Evolutionary conservation across 306 rosid species (phyloP).

Genomic region (Trichosanthes cucumerina): DNA sequence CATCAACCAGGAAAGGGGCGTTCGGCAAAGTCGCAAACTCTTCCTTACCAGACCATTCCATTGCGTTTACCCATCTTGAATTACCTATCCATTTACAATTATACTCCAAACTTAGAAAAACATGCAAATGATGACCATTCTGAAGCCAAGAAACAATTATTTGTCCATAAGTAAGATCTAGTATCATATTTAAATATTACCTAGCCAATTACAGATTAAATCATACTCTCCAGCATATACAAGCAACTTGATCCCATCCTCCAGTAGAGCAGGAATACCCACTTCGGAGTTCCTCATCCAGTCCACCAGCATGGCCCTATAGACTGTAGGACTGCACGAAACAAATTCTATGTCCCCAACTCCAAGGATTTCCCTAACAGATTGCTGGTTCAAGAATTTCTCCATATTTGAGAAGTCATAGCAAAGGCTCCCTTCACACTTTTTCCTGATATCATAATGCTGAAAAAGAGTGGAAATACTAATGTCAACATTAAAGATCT

Average conservation of each 20-base stretch:
- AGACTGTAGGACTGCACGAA: constrained; percentile 81
- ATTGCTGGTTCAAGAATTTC: constrained; percentile 58
- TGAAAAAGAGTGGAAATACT: constrained; percentile 22
- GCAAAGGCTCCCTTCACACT: constrained; percentile 83
- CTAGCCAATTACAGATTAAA: constrained; percentile 99
- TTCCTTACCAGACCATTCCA: constrained; percentile 94
- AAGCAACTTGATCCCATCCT: constrained; percentile 80
- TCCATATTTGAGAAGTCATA: constrained; percentile 94
- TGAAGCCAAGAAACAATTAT: neutral
- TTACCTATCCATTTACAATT: constrained; percentile 51
- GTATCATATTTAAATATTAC: constrained; percentile 22
- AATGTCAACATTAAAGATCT: neutral
- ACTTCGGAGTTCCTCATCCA: constrained; percentile 97
- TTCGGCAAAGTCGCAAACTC: constrained; percentile 58
- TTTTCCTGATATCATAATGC: constrained; percentile 91
- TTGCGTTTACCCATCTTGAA: constrained; percentile 95
- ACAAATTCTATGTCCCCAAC: constrained; percentile 79
- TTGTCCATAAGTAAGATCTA: neutral
- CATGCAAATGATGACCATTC: neutral
- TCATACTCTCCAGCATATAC: constrained; percentile 94
- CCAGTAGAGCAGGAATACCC: constrained; percentile 90
- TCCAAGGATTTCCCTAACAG: constrained; percentile 72
- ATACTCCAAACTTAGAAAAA: constrained; percentile 7
- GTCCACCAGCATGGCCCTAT: constrained; percentile 88
- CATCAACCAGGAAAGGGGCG: constrained; percentile 61